Evolutionary conservation across 2,329 filamentous ascomycete genomes (phyloP), one percentile per base, ranked within the genome.

Genomic region (Cercospora sesami): DNA sequence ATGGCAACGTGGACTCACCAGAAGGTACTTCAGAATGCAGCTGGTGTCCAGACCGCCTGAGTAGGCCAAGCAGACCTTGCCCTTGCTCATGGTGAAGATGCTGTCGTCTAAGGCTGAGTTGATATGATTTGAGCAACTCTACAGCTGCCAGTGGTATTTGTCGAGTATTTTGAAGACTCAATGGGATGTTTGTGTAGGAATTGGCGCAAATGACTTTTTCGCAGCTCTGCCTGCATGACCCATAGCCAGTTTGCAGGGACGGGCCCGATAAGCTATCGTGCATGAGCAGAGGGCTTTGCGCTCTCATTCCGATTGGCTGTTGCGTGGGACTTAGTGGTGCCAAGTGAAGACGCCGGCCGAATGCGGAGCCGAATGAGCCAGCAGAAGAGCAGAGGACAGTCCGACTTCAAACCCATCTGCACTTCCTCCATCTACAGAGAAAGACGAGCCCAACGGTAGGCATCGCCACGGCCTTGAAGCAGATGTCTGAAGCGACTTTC

Each of bases 41-140:
- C 83, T 86, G 73, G 86, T 88, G 76, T 88, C 86, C 70, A 88
- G 83, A 75, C 86, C 86, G 77, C 86, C 82, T 70, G 80, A 82
- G 78, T 84, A 84, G 72, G 82, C 82, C 69, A 84, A 77, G 73
- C 82, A 84, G 67, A 84, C 83, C 72, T 81, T 81, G 66, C 71
- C 71, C 61, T 71, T 73, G 67, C 66, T 64, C 71, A 73, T 73
- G 31, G 51, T 73, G 55, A 63, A 45, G 26, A 33, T 30, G 45
- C 16, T 36, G 12, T 63, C 5, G 42, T 33, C 30, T n/a, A 14
- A 10, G 7, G 30, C 14, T 18, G n/a, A 5, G 2, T 59, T 36
- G 28, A 6, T 26, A 36, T 59, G 30, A 16, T 53, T 53, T 53
- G 48, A 53, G 48, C 23, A n/a, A 26, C 48, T 53, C 48, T 28